A percentile compares a stretch with the other conserved stretches of the same genome.
Conservation (phyloP, 495 filamentous ascomycete species). For the Aspergillus haitiensis region DNA sequence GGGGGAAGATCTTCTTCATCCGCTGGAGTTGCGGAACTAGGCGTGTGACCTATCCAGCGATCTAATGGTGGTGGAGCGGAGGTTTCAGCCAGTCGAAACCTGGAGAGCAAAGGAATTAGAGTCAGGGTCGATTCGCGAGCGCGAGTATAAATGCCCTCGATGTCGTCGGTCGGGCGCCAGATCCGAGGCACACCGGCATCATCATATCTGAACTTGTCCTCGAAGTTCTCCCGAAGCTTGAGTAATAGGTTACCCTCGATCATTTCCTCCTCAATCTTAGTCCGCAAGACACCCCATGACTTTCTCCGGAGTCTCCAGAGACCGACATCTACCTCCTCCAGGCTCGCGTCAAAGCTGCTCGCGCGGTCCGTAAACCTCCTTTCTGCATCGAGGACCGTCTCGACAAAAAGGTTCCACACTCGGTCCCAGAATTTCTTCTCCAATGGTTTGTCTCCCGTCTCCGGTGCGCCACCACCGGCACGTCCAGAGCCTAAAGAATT, state of each 20-base stretch:
- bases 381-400: slow-evolving; percentile 85
- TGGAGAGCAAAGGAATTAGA: slow-evolving; percentile 83
- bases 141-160: slow-evolving; percentile 88
- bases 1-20: slow-evolving; percentile 87
- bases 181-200: slow-evolving; percentile 92
- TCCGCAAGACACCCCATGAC: slow-evolving; percentile 85
- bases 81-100: slow-evolving; percentile 72
- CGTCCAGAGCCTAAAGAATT: slow-evolving; percentile 88
- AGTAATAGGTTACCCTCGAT: slow-evolving; percentile 95
- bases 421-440: slow-evolving; percentile 96
- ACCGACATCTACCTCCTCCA: slow-evolving; percentile 90
- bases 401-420: slow-evolving; percentile 83
- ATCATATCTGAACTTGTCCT: slow-evolving; percentile 98
- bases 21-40: slow-evolving; percentile 69
- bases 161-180: slow-evolving; percentile 96
- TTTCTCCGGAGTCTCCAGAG: slow-evolving; percentile 90
- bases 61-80: slow-evolving; percentile 74
- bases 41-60: slow-evolving; percentile 77
- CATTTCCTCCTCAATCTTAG: slow-evolving; percentile 95
- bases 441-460: slow-evolving; percentile 66
- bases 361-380: slow-evolving; percentile 81
- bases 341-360: slow-evolving; percentile 85
- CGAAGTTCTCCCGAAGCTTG: slow-evolving; percentile 96
- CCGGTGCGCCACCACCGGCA: slow-evolving; percentile 75
- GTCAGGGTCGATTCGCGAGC: slow-evolving; percentile 88